Evolutionary conservation across 139 green algal species (phyloP).

Genomic region (Haematococcus lacustris): DNA sequence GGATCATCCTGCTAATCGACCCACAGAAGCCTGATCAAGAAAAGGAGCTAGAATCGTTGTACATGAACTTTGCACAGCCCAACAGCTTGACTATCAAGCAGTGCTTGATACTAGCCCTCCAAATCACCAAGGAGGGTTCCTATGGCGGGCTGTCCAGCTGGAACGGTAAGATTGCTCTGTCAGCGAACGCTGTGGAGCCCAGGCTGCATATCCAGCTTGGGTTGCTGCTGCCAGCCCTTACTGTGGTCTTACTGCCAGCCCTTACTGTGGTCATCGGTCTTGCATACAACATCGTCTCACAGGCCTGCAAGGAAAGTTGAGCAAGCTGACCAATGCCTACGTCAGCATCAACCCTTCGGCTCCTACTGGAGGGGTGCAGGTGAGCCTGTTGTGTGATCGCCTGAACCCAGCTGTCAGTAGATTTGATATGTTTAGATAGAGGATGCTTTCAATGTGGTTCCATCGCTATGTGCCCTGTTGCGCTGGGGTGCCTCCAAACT

Average conservation of each 20-base stretch:
- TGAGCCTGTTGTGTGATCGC: conserved; percentile 4
- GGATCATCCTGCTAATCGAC: conserved; percentile 45
- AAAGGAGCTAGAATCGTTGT: conserved; percentile 42
- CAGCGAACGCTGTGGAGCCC: neutral
- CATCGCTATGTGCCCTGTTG: too few species aligned
- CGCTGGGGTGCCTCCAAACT: too few species aligned
- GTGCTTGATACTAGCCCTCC: conserved; percentile 41
- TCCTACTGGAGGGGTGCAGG: conserved; percentile 26
- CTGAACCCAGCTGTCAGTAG: too few species aligned
- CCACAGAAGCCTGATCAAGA: conserved; percentile 37
- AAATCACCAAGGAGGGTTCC: conserved; percentile 33
- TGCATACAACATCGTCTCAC: too few species aligned
- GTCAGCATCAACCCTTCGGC: conserved; percentile 26
- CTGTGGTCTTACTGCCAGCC: too few species aligned
- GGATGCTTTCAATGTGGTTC: too few species aligned
- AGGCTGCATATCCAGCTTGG: too few species aligned
- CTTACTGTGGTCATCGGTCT: too few species aligned
- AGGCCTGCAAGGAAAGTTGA: conserved; percentile 47
- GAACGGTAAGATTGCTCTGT: neutral
- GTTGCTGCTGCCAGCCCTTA: too few species aligned
- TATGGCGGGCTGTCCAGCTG: conserved; percentile 7
- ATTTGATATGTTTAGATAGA: too few species aligned
- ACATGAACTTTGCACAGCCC: conserved; percentile 50
- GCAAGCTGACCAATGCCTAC: conserved; percentile 31
- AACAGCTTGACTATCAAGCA: conserved; percentile 51